These are phyloP conservation scores for Coriaria nepalensis DNA, from an alignment of 306 rosid species.

Conservation along the genomic window DNA sequence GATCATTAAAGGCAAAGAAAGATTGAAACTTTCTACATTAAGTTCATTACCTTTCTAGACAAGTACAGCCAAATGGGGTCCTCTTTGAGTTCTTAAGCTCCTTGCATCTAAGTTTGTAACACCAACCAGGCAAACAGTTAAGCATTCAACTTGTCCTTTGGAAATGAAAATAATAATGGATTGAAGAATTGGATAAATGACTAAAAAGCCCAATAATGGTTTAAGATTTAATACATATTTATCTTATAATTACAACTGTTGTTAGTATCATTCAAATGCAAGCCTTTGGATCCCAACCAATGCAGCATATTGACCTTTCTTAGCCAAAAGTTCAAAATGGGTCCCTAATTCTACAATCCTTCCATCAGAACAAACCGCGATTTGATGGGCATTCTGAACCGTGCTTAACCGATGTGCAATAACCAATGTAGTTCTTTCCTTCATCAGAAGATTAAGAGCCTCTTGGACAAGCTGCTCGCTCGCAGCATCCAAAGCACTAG, in stretches of 20 bases:
- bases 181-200: too few relatives aligned
- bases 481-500: slow-evolving; percentile 79
- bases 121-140: too few relatives aligned
- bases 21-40: too few relatives aligned
- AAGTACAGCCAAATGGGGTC: too few relatives aligned
- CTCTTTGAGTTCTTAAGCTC: too few relatives aligned
- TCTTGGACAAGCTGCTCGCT: slow-evolving; percentile 87
- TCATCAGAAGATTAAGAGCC: slow-evolving; percentile 72
- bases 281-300: slow-evolving; percentile 82
- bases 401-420: slow-evolving; percentile 91
- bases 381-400: slow-evolving; percentile 79
- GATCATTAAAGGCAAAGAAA: too few relatives aligned
- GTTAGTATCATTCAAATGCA: slow-evolving; percentile 55
- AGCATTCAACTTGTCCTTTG: too few relatives aligned
- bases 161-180: too few relatives aligned
- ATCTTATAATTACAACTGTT: not conserved
- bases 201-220: too few relatives aligned
- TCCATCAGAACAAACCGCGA: slow-evolving; percentile 67
- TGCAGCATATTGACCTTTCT: slow-evolving; percentile 75
- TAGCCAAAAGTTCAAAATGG: slow-evolving; percentile 58
- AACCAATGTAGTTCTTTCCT: slow-evolving; percentile 79
- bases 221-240: too few relatives aligned
- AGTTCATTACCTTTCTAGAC: too few relatives aligned
- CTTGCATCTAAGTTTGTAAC: too few relatives aligned
- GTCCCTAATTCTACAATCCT: slow-evolving; percentile 64